A percentile compares a stretch with the other conserved stretches of the same genome.
phyloP scores from a whole-genome alignment of 352 stramenopile species.

The Phytophthora crassamura region DNA sequence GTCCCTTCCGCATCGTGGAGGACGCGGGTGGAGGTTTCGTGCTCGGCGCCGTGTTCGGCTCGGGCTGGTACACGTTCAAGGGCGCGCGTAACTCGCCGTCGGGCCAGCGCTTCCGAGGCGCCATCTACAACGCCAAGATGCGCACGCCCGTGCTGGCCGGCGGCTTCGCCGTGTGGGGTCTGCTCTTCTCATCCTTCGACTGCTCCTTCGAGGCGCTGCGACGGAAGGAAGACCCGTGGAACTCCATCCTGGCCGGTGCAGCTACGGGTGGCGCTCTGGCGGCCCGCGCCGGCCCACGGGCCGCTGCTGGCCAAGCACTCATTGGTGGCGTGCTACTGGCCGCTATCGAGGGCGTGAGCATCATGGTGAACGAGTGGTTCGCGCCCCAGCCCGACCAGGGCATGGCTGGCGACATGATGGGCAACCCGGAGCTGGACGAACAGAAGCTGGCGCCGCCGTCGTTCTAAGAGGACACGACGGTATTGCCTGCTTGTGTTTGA shows the following conservation, averaged over 20 bases:
- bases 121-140: constrained; percentile 95
- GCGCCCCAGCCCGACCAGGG: constrained; percentile 62
- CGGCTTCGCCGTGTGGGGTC: constrained; percentile 96
- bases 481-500: constrained; percentile 28
- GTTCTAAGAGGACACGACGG: constrained; percentile 53
- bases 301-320: constrained; percentile 93
- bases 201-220: constrained; percentile 97
- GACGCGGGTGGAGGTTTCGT: constrained; percentile 98
- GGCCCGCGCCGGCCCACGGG: constrained; percentile 93
- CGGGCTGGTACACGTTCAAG: constrained; percentile 97
- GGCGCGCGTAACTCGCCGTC: constrained; percentile 94
- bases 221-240: constrained; percentile 99
- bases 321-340: constrained; percentile 96
- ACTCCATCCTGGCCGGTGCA: constrained; percentile 98
- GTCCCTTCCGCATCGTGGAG: constrained; percentile 98
- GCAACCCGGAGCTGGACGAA: constrained; percentile 74
- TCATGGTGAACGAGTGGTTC: constrained; percentile 94
- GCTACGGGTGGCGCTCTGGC: constrained; percentile 97
- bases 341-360: constrained; percentile 97
- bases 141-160: constrained; percentile 93
- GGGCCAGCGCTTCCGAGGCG: constrained; percentile 90
- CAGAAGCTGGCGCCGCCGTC: constrained; percentile 87
- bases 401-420: constrained; percentile 54
- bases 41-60: constrained; percentile 95
- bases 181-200: constrained; percentile 98